Evolutionary conservation across 306 rosid species (phyloP).

Genomic region (Castanea sativa): DNA sequence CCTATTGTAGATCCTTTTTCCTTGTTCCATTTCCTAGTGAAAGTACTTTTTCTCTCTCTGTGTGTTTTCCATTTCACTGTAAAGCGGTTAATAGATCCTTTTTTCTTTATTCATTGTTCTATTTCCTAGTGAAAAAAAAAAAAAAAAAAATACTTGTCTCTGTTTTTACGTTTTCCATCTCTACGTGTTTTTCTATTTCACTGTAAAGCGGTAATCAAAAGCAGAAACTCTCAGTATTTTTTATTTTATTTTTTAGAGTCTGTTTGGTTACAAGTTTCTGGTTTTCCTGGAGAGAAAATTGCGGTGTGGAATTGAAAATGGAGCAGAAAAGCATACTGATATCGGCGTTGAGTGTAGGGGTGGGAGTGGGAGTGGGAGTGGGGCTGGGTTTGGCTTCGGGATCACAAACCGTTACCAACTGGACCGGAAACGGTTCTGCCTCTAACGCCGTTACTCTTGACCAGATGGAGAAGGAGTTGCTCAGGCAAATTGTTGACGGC

Average conservation of each 20-base stretch:
- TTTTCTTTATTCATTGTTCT: too few species aligned
- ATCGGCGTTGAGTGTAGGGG: slow-evolving; percentile 83
- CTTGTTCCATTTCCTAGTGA: too few species aligned
- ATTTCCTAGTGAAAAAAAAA: too few species aligned
- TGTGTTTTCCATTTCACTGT: background rate
- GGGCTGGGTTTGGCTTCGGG: slow-evolving; percentile 66
- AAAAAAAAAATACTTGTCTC: too few species aligned
- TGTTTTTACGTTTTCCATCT: too few species aligned
- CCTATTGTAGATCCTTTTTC: too few species aligned
- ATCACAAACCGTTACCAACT: slow-evolving; percentile 42
- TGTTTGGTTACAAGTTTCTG: background rate
- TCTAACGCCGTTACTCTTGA: slow-evolving; percentile 41
- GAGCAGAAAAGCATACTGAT: slow-evolving; percentile 69
- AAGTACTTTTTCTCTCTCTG: too few species aligned
- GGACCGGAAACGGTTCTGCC: slow-evolving; percentile 34
- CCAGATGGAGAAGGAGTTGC: slow-evolving; percentile 66
- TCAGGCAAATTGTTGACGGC: slow-evolving; percentile 57
- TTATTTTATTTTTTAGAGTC: background rate
- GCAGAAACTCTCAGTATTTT: background rate
- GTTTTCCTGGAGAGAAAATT: background rate
- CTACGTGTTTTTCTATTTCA: background rate
- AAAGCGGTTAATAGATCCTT: background rate
- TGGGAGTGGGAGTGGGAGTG: slow-evolving; percentile 89
- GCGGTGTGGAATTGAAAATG: slow-evolving; percentile 30
- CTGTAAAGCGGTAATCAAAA: background rate